These are phyloP conservation scores for Colletotrichum phormii DNA, from an alignment of 2,329 filamentous ascomycete genomes.

Conservation along the genomic window DNA sequence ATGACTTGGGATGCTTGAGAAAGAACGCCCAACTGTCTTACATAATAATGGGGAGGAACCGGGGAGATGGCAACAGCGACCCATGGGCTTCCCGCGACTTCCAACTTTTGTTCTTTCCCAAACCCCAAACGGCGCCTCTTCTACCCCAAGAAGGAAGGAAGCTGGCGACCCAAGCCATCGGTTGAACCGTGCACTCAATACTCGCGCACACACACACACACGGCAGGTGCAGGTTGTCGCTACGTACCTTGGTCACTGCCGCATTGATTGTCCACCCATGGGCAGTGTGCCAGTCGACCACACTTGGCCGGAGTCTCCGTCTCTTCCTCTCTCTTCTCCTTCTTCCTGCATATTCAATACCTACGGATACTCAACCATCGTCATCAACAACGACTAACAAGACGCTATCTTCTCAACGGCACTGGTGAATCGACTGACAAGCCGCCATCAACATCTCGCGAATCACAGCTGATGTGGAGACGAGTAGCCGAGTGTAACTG, in stretches of 20 bases:
- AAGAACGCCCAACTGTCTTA: neutral
- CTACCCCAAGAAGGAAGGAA: neutral
- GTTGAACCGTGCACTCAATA: neutral
- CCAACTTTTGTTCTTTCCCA: neutral
- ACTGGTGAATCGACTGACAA: neutral
- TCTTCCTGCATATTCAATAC: slow-evolving; percentile 6
- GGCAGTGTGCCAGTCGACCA: neutral
- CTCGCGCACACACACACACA: neutral
- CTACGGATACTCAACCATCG: neutral
- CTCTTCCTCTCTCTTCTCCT: neutral
- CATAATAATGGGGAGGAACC: neutral
- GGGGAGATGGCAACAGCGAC: neutral
- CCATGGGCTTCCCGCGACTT: neutral
- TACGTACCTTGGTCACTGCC: neutral
- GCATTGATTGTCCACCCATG: neutral
- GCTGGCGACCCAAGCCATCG: neutral
- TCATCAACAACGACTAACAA: neutral
- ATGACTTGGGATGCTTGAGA: neutral
- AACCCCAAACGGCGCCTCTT: neutral
- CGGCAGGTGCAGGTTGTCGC: too few species aligned
- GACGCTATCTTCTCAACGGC: neutral
- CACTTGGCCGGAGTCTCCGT: slow-evolving; percentile 16
- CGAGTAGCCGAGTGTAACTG: neutral
- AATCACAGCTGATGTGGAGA: neutral
- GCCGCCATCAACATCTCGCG: neutral